A percentile compares a stretch with the other conserved stretches of the same genome.
Evolutionary conservation across 108 stramenopile species (phyloP).

Genomic region (Pelagomonas calceolata): DNA sequence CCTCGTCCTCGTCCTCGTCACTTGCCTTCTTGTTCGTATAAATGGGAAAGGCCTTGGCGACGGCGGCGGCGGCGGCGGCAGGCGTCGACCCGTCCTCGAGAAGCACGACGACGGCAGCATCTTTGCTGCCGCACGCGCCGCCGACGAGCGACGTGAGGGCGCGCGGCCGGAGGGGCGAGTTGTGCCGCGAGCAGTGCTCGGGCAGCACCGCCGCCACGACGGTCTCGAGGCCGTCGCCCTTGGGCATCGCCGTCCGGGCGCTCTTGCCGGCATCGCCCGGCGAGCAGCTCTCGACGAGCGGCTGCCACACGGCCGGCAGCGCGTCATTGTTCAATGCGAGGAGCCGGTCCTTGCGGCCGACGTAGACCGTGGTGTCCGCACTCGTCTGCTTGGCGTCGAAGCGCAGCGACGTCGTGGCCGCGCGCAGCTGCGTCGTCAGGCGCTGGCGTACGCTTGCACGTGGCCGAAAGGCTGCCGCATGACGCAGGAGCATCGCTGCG

Average conservation of each 20-base stretch:
- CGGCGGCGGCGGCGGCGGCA: conserved; percentile 30
- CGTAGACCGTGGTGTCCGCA: no score
- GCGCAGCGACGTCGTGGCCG: no score
- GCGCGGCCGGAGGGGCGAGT: conserved; percentile 33
- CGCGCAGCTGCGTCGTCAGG: no score
- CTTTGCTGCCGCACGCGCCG: conserved; percentile 15
- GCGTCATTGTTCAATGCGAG: no score
- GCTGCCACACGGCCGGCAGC: no score
- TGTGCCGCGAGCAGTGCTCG: conserved; percentile 26
- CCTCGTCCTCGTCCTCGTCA: conserved; percentile 14
- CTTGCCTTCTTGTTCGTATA: conserved; percentile 16
- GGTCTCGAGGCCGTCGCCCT: background rate
- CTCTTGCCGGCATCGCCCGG: background rate
- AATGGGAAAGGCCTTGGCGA: conserved; percentile 23
- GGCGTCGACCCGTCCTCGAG: conserved; percentile 18
- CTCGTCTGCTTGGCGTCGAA: no score
- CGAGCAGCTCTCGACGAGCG: background rate
- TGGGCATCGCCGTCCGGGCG: background rate
- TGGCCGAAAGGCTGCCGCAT: no score
- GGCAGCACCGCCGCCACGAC: conserved; percentile 13
- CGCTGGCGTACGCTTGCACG: no score
- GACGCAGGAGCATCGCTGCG: no score
- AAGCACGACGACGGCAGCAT: conserved; percentile 19
- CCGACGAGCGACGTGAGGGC: conserved; percentile 28
- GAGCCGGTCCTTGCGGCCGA: no score